A percentile compares a stretch with the other conserved stretches of the same genome.
These are phyloP conservation scores for Podila verticillata DNA, from an alignment of 192 early-diverging fungal species.

Conservation along the genomic window DNA sequence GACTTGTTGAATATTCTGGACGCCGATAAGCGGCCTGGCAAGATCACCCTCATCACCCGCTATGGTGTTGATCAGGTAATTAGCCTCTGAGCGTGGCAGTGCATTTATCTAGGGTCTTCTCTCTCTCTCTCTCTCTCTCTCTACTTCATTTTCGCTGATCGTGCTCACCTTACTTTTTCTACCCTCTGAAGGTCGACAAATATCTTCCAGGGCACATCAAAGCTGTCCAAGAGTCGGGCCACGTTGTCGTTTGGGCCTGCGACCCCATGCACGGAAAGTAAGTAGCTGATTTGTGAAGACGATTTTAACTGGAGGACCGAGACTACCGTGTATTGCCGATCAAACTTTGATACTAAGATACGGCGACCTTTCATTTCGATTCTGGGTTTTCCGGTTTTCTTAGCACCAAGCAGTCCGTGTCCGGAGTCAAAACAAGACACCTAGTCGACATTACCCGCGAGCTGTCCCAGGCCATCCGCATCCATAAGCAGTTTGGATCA, in stretches of 20 bases:
- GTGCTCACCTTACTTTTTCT: neutral
- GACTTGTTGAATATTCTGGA: constrained; percentile 88
- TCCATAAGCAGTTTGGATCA: constrained; percentile 80
- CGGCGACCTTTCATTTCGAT: neutral
- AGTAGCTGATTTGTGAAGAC: constrained; percentile 7
- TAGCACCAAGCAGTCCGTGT: constrained; percentile 79
- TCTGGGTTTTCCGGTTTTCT: neutral
- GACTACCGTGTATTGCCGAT: neutral
- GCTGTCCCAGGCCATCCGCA: constrained; percentile 82
- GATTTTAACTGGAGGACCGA: neutral
- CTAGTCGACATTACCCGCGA: constrained; percentile 92
- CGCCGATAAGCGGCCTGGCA: constrained; percentile 86
- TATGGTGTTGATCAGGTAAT: constrained; percentile 83
- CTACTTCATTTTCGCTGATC: neutral
- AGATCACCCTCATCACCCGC: constrained; percentile 94
- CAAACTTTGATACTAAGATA: too few relatives aligned
- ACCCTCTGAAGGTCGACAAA: constrained; percentile 64
- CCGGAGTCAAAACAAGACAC: constrained; percentile 91
- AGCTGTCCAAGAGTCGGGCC: constrained; percentile 87
- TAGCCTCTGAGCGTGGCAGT: too few relatives aligned
- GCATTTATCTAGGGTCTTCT: too few relatives aligned
- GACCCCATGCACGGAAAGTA: constrained; percentile 99
- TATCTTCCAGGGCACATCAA: constrained; percentile 88
- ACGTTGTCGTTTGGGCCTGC: constrained; percentile 94
- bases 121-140: too few relatives aligned